phyloP scores from a whole-genome alignment of 768 basidiomycete species.

The Pleurotus salmoneostramineus region DNA sequence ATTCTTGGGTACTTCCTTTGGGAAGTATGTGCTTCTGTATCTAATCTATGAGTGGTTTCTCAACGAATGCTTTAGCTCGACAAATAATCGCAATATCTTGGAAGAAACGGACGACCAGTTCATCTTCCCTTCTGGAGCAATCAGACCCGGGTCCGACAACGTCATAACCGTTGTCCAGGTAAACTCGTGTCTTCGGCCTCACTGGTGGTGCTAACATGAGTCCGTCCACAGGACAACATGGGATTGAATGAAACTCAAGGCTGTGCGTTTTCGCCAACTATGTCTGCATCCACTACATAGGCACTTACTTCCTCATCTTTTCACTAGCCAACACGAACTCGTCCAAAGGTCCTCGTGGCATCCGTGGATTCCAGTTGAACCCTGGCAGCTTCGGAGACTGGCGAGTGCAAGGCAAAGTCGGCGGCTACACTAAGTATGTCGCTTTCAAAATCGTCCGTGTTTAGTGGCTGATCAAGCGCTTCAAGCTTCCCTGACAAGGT shows the following conservation, averaged over 20 bases:
- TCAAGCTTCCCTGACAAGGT: constrained; percentile 72
- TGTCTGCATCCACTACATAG: background rate
- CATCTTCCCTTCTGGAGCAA: constrained; percentile 52
- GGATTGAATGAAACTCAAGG: constrained; percentile 62
- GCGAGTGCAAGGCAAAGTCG: constrained; percentile 75
- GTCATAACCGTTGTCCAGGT: constrained; percentile 78
- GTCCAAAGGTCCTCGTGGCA: constrained; percentile 72
- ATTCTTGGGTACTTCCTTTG: constrained; percentile 70
- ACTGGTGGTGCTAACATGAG: background rate
- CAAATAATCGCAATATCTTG: constrained; percentile 55
- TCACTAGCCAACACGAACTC: constrained; percentile 38
- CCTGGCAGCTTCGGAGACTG: constrained; percentile 56
- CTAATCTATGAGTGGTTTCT: background rate
- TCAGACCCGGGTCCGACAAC: constrained; percentile 56
- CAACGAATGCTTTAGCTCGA: constrained; percentile 39
- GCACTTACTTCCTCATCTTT: background rate
- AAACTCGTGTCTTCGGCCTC: constrained; percentile 8
- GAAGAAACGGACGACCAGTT: constrained; percentile 70
- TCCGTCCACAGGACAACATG: constrained; percentile 66
- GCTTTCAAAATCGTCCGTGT: background rate
- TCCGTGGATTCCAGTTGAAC: constrained; percentile 72
- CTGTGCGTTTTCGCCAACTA: constrained; percentile 26
- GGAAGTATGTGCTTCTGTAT: constrained; percentile 50
- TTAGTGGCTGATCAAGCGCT: background rate
- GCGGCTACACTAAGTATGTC: constrained; percentile 61